Percentiles rank a stretch among this genome's conserved stretches.
Evolutionary conservation across 805 yeast genomes (phyloP).

Genomic region (Yarrowia sp.): DNA sequence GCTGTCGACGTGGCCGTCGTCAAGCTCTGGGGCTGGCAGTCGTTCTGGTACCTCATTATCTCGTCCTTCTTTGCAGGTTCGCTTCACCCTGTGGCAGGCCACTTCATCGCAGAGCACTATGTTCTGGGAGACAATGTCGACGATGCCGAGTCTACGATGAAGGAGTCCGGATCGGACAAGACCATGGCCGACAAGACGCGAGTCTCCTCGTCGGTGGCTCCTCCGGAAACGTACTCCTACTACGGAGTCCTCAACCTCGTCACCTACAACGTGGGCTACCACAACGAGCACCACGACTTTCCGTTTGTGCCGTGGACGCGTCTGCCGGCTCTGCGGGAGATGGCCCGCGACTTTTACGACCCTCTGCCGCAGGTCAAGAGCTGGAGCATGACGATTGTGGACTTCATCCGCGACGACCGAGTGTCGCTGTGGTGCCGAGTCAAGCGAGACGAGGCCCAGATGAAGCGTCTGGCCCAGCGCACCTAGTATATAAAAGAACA

Average conservation of each 20-base stretch:
- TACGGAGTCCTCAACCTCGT: conserved; percentile 74
- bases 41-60: conserved; percentile 64
- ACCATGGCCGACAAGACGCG: background rate
- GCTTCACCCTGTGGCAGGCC: conserved; percentile 91
- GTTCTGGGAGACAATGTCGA: conserved; percentile 44
- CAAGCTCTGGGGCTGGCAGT: conserved; percentile 58
- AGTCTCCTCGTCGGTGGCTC: conserved; percentile 39
- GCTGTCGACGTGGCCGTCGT: conserved; percentile 58
- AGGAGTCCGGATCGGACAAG: background rate
- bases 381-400: conserved; percentile 74
- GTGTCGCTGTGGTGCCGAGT: conserved; percentile 80
- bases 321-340: conserved; percentile 57
- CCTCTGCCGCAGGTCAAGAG: conserved; percentile 73
- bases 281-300: conserved; percentile 93
- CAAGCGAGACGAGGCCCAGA: conserved; percentile 46
- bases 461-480: background rate
- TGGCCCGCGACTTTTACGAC: conserved; percentile 79
- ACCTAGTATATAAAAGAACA: background rate
- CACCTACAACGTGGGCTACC: conserved; percentile 93
- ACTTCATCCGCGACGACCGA: conserved; percentile 65
- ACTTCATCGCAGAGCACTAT: conserved; percentile 93
- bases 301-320: conserved; percentile 91
- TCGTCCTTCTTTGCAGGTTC: conserved; percentile 88
- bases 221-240: conserved; percentile 82
- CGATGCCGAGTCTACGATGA: background rate